Evolutionary conservation across 768 basidiomycete genomes (phyloP).

Genomic region (Naganishia friedmannii): DNA sequence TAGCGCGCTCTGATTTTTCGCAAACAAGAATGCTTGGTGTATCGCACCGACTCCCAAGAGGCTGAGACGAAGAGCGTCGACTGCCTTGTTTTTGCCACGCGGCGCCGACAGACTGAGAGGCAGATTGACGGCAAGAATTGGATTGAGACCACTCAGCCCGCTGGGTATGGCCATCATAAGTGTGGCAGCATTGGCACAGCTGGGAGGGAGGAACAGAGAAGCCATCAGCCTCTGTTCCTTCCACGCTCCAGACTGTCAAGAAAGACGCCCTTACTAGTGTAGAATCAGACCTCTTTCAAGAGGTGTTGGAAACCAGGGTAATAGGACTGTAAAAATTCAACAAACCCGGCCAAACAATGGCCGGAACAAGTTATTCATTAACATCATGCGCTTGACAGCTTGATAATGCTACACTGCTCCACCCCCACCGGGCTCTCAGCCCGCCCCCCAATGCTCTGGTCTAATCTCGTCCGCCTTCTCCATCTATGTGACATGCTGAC

Average conservation of each 20-base stretch:
- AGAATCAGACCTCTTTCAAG: constrained; percentile 49
- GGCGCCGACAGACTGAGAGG: constrained; percentile 55
- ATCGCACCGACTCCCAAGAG: constrained; percentile 55
- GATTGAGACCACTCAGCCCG: constrained; percentile 51
- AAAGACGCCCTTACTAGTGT: constrained; percentile 38
- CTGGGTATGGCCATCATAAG: constrained; percentile 56
- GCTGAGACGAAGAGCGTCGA: constrained; percentile 54
- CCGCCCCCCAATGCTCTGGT: background rate
- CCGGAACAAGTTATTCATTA: constrained; percentile 10
- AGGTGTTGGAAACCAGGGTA: constrained; percentile 51
- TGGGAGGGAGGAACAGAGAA: constrained; percentile 15
- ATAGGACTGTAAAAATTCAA: constrained; percentile 37
- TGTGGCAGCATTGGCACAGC: constrained; percentile 57
- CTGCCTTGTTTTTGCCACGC: constrained; percentile 51
- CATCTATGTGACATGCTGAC: constrained; percentile 7
- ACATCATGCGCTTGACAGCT: background rate
- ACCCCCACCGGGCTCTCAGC: background rate
- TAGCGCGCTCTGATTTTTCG: constrained; percentile 45
- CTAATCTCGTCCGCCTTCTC: constrained; percentile 1
- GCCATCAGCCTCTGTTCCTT: constrained; percentile 21
- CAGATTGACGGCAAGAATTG: constrained; percentile 55
- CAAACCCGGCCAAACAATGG: constrained; percentile 1
- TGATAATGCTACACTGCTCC: background rate
- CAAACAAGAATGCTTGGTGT: constrained; percentile 55
- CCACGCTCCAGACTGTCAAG: constrained; percentile 1